Conservation (phyloP, 108 stramenopile species). For the Cylindrotheca fusiformis region DNA sequence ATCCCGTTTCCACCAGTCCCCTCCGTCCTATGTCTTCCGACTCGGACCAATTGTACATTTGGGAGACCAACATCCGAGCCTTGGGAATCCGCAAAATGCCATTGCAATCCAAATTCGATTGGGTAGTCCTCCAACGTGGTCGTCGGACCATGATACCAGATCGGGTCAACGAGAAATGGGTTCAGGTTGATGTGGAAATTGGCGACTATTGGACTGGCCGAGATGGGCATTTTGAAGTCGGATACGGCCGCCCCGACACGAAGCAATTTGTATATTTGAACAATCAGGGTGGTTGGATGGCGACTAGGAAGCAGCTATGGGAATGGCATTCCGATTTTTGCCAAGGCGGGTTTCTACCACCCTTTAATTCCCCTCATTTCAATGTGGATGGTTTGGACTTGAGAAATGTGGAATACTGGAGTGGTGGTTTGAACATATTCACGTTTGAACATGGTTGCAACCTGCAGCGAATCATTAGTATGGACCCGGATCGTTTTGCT, state of each 20-base stretch:
- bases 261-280: slow-evolving; percentile 59
- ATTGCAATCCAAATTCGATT: slow-evolving; percentile 23
- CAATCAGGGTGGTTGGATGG: slow-evolving; percentile 87
- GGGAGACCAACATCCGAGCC: slow-evolving; percentile 74
- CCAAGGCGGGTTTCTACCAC: slow-evolving; percentile 81
- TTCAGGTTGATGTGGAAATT: slow-evolving; percentile 9
- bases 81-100: slow-evolving; percentile 73
- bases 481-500: slow-evolving; percentile 71
- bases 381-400: slow-evolving; percentile 54
- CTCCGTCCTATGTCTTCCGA: slow-evolving; percentile 43
- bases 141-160: slow-evolving; percentile 12
- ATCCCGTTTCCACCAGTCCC: slow-evolving; percentile 10
- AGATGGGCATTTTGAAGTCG: slow-evolving; percentile 29
- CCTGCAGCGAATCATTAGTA: slow-evolving; percentile 71
- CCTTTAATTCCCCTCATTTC: slow-evolving; percentile 67
- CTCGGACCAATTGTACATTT: slow-evolving; percentile 57
- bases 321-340: slow-evolving; percentile 77
- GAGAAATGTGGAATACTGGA: slow-evolving; percentile 77
- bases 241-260: slow-evolving; percentile 11
- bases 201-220: slow-evolving; percentile 64
- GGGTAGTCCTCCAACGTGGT: slow-evolving; percentile 48
- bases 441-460: slow-evolving; percentile 55
- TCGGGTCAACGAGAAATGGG: background rate
- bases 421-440: slow-evolving; percentile 59
- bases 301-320: slow-evolving; percentile 62